Evolutionary conservation across 495 filamentous ascomycete genomes (phyloP), one percentile per base, ranked within the genome.

Genomic region (Penicillium maclennaniae): DNA sequence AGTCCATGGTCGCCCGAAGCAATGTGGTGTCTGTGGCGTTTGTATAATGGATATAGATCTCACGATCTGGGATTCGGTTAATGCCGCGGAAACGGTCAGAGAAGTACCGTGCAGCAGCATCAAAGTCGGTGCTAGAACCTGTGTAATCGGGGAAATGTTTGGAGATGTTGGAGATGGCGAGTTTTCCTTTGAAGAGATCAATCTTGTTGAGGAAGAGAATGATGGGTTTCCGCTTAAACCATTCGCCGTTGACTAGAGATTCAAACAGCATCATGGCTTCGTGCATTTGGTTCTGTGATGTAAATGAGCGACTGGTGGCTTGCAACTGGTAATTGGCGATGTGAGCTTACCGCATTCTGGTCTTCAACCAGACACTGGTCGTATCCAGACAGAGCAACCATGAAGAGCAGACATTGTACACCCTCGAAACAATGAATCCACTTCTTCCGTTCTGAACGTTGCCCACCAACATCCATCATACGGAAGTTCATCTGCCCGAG

Each of bases 401-500:
- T 82, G 73, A 98, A 98, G 42, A 98, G 78, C 36, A 98, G 77
- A 65, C 87, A 88, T 51, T 90, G 92, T 55, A 98, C 93, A 62
- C 95, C 95, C 65, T 98, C 93, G 68, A 98, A 98, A 72, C 93
- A 97, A 66, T 98, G 93, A 58, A 98, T 97, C 93, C 93, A 98
- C 72, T 98, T 98, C 81, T 98, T 98, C 47, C 93, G 87, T 61
- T 98, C 93, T 20, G 95, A 97, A 59, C 93, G 79, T 70, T 98
- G 93, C 47, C 93, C 93, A 61, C 93, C 93, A 53, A 98, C 93
- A 63, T 98, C 93, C 75, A 97, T 97, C 93, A 98, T 98, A 46
- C 91, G 85, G 70, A 97, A 98, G 58, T 92, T 97, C 68, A 97
- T 83, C 57, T 92, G 84, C 25, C 92, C 92, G 20, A 97, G 79